Percentiles rank a stretch among this genome's conserved stretches.
Conservation (phyloP, 2,329 filamentous ascomycete genomes). For the Aspergillus clavatus region DNA sequence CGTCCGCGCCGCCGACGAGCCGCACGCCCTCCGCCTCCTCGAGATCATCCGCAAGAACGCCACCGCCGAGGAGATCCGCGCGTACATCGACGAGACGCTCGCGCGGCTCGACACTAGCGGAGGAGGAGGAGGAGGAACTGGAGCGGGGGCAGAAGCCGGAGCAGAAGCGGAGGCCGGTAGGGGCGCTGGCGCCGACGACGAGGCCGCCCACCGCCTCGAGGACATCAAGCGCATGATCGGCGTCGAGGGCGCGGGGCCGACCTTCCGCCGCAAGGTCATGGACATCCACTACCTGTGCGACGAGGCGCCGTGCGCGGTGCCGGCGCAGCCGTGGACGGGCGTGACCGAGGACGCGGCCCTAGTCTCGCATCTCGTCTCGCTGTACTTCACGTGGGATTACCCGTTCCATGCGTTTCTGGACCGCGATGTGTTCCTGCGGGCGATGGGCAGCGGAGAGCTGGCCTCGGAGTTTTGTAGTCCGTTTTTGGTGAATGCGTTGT, state of each 20-base stretch:
- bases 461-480: constrained; percentile 73
- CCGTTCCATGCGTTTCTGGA: constrained; percentile 78
- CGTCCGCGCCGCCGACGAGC: constrained; percentile 30
- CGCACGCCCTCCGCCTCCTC: constrained; percentile 25
- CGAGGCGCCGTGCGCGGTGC: constrained; percentile 31
- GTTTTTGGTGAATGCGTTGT: constrained; percentile 83
- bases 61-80: constrained; percentile 32
- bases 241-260: constrained; percentile 28
- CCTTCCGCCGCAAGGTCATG: constrained; percentile 38
- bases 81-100: constrained; percentile 30
- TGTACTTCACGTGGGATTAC: constrained; percentile 95
- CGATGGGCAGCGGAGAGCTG: constrained; percentile 33
- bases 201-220: constrained; percentile 23
- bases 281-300: constrained; percentile 39
- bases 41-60: constrained; percentile 35
- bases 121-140: too few species aligned
- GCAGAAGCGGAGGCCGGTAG: not conserved
- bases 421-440: constrained; percentile 66
- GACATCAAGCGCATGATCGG: constrained; percentile 26
- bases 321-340: constrained; percentile 63
- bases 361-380: constrained; percentile 75
- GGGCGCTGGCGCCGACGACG: constrained; percentile 3
- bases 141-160: too few species aligned
- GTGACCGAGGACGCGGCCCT: constrained; percentile 71
- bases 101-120: constrained; percentile 12